phyloP scores from a whole-genome alignment of 83 land plant genomes.

The Picea engelmannii region DNA sequence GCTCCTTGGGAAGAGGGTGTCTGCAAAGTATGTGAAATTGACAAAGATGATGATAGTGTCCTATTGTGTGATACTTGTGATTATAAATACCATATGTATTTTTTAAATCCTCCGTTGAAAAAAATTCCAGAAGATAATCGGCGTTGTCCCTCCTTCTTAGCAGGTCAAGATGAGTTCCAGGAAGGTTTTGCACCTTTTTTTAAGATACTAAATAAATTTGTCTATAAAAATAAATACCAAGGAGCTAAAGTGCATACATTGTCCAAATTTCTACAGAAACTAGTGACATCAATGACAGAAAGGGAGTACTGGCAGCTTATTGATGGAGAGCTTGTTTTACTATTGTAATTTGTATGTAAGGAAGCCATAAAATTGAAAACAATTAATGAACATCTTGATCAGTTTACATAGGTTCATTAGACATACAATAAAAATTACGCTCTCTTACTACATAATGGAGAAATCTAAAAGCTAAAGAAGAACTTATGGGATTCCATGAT shows the following conservation, averaged over 20 bases:
- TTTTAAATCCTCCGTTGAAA: constrained; percentile 86
- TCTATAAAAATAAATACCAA: constrained; percentile 22
- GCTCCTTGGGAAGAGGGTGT: constrained; percentile 98
- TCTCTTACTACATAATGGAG: constrained; percentile 51
- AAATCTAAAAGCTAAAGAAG: constrained; percentile 47
- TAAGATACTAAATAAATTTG: constrained; percentile 1
- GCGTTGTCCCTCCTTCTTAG: constrained; percentile 87
- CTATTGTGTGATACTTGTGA: constrained; percentile 35
- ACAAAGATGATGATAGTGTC: constrained; percentile 88
- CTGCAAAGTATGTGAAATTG: constrained; percentile 96
- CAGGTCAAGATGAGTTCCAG: constrained; percentile 7
- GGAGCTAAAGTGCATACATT: constrained; percentile 38
- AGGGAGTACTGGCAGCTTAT: constrained; percentile 84
- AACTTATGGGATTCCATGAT: constrained; percentile 22
- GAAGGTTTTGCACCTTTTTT: constrained; percentile 18
- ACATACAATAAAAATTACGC: constrained; percentile 81
- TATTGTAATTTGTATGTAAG: constrained; percentile 69
- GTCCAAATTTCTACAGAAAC: constrained; percentile 32
- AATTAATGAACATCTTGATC: constrained; percentile 81
- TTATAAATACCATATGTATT: constrained; percentile 95
- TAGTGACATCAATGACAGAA: constrained; percentile 52
- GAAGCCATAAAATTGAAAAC: constrained; percentile 64
- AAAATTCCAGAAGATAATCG: constrained; percentile 96
- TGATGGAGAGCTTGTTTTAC: constrained; percentile 41
- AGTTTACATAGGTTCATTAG: constrained; percentile 63